Evolutionary conservation across 2,329 filamentous ascomycete genomes (phyloP), one percentile per base, ranked within the genome.

Genomic region (Hyphodiscus sp.): DNA sequence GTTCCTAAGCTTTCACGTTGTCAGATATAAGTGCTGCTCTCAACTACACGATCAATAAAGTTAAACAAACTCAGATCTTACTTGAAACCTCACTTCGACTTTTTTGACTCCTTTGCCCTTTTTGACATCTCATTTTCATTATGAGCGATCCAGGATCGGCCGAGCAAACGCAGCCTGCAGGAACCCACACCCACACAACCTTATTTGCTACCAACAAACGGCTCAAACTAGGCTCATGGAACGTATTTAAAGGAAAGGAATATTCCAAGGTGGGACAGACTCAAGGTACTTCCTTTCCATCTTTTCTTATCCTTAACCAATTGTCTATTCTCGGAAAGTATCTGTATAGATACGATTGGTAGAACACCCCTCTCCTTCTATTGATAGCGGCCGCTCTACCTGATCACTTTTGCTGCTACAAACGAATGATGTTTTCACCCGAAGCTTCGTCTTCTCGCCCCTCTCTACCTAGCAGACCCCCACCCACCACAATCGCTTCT

Each of bases 191-290:
- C 47, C 50, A 47, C 33, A 20, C 50, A 53, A 54, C 53, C 52
- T 57, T 53, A 60, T 61, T 60, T 57, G 57, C 50, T 53, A 49
- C 49, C 43, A 56, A 50, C 61, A 63, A 65, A 65, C 61, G 58
- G 55, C 41, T 51, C 23, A 52, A 15, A 47, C 33, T 47, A 49
- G 33, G 43, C 49, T 41, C 48, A 30, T 16, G 52, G 46, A 42
- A 47, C 52, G 47, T 53, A 42, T 45, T 55, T 46, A 47, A 57
- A 53, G 19, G 43, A 49, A 45, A 20, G 18, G 29, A 33, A 29
- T 53, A 38, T 29, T 48, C 30, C 26, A 48, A 15, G 46, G 19
- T 45, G 43, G 53, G 19, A 50, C 19, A 13, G 45, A n/a, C 18
- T 29, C 38, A 45, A 15, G 41, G 41, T 50, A 26, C 44, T 48